Evolutionary conservation across 768 basidiomycete genomes (phyloP).

Genomic region (Lentinula sp.): DNA sequence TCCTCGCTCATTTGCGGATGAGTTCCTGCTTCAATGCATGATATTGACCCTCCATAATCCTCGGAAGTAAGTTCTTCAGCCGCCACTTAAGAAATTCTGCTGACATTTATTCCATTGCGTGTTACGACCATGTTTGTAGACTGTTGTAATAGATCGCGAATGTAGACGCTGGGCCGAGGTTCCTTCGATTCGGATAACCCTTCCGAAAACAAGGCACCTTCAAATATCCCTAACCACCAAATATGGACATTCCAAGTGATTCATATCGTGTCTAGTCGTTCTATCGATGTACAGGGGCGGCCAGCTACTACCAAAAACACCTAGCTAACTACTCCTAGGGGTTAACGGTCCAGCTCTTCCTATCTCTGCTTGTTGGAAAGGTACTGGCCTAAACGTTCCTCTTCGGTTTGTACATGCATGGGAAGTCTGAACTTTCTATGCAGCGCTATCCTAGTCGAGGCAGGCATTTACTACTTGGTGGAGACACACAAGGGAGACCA

Average conservation of each 20-base stretch:
- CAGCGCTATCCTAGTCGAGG: neutral
- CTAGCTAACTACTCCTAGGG: neutral
- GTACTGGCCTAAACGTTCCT: neutral
- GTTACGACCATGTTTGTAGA: neutral
- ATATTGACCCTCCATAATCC: neutral
- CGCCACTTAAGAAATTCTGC: neutral
- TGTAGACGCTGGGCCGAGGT: neutral
- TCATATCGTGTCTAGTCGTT: neutral
- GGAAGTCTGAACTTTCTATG: neutral
- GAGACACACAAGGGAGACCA: neutral
- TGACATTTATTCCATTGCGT: neutral
- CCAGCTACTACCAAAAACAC: neutral
- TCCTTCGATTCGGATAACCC: neutral
- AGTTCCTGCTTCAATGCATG: neutral
- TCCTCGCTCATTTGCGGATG: neutral
- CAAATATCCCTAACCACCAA: neutral
- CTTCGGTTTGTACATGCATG: neutral
- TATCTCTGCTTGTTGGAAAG: neutral
- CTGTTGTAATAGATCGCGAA: neutral
- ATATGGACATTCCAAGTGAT: neutral
- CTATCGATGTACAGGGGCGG: neutral
- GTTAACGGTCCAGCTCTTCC: neutral
- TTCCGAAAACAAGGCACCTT: neutral
- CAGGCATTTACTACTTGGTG: neutral
- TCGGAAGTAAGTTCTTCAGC: neutral